Percentiles rank a stretch among this genome's conserved stretches.
Conservation (phyloP, 75 land plant genomes). For the Adiantum capillusveneris region DNA sequence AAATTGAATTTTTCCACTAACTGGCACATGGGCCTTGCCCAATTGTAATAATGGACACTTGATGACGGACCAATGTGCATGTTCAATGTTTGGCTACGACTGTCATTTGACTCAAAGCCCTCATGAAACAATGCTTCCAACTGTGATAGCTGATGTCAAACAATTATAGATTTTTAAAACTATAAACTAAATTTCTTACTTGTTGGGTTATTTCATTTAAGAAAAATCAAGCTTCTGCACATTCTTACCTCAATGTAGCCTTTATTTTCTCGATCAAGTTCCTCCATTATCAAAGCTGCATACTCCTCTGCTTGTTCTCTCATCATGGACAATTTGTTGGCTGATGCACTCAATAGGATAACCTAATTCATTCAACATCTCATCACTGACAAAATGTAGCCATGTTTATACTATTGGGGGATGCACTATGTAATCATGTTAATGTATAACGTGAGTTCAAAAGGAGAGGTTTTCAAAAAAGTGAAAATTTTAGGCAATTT, state of each 20-base stretch:
- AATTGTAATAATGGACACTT: neutral
- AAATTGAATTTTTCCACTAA: neutral
- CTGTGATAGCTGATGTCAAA: neutral
- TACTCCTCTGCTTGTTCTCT: conserved; percentile 24
- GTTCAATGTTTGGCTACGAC: neutral
- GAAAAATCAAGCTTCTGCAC: too few relatives aligned
- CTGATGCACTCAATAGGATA: conserved; percentile 24
- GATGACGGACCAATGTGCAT: neutral
- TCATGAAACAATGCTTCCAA: neutral
- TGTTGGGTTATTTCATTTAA: too few relatives aligned
- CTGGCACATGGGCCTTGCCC: neutral
- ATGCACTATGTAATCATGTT: too few relatives aligned
- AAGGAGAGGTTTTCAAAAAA: too few relatives aligned
- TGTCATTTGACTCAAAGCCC: neutral
- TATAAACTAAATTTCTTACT: too few relatives aligned
- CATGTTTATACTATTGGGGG: too few relatives aligned
- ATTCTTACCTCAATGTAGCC: conserved; percentile 24
- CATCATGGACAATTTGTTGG: conserved; percentile 21
- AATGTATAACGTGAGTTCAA: too few relatives aligned
- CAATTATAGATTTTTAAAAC: too few relatives aligned
- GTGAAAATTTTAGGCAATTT: too few relatives aligned
- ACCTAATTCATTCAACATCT: conserved; percentile 6
- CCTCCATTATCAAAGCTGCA: conserved; percentile 28
- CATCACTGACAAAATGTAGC: too few relatives aligned
- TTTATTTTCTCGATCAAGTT: conserved; percentile 14